These are phyloP conservation scores for Russula ochroleuca DNA, from an alignment of 768 basidiomycete species.

Conservation along the genomic window DNA sequence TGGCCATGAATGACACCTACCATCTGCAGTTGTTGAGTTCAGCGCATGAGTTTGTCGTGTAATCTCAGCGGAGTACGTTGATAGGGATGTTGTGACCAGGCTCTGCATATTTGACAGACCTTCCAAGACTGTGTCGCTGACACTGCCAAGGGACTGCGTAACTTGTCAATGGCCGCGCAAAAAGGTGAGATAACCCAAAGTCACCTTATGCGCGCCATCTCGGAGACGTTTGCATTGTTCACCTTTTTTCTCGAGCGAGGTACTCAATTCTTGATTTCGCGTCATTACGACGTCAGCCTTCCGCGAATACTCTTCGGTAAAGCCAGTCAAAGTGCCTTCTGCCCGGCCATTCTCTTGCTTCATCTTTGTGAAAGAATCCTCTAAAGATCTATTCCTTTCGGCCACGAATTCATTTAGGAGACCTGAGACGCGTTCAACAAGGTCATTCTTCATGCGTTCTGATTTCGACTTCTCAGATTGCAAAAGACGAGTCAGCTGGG, in stretches of 20 bases:
- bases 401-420: constrained; percentile 67
- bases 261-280: constrained; percentile 42
- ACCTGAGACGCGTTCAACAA: constrained; percentile 69
- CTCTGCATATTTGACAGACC: constrained; percentile 45
- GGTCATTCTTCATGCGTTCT: constrained; percentile 62
- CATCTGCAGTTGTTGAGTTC: constrained; percentile 42
- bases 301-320: constrained; percentile 47
- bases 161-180: constrained; percentile 14
- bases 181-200: background rate
- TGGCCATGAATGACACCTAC: constrained; percentile 33
- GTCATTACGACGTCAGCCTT: constrained; percentile 41
- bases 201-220: constrained; percentile 59
- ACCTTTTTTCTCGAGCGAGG: constrained; percentile 43
- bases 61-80: constrained; percentile 49
- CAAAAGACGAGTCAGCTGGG: constrained; percentile 53
- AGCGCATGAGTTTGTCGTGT: constrained; percentile 47
- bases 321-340: constrained; percentile 46
- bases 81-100: constrained; percentile 44
- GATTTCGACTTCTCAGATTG: constrained; percentile 63
- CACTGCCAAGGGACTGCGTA: constrained; percentile 40
- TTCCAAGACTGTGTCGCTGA: constrained; percentile 40
- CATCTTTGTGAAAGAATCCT: constrained; percentile 51
- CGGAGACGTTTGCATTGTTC: constrained; percentile 51
- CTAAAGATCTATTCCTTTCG: constrained; percentile 62
- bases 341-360: constrained; percentile 53